Conservation (phyloP, 306 rosid species). For the Ziziphus jujuba region DNA sequence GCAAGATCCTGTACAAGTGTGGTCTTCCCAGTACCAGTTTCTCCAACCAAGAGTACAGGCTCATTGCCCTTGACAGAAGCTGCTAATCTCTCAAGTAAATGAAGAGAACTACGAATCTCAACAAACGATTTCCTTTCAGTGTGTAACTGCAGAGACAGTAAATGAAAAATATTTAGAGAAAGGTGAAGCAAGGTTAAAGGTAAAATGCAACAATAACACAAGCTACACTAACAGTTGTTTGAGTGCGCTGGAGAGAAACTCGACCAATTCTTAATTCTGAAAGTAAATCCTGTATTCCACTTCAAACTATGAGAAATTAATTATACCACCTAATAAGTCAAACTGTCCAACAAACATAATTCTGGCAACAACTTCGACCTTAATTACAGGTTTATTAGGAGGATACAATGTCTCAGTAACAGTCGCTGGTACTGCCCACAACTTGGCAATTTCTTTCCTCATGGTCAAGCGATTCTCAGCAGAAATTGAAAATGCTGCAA, state of each 20-base stretch:
- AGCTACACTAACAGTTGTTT: conserved; percentile 53
- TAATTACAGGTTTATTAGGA: conserved; percentile 64
- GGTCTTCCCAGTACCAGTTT: conserved; percentile 98
- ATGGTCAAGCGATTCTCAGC: conserved; percentile 55
- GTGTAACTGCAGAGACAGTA: conserved; percentile 51
- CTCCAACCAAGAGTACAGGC: conserved; percentile 95
- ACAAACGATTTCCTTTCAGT: conserved; percentile 54
- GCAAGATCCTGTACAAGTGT: conserved; percentile 94
- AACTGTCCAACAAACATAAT: not conserved
- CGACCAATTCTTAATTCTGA: conserved; percentile 70
- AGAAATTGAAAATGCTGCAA: conserved; percentile 73
- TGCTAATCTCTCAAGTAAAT: conserved; percentile 77
- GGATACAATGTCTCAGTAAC: conserved; percentile 62
- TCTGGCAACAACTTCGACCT: conserved; percentile 45
- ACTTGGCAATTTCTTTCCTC: conserved; percentile 66
- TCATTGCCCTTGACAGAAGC: conserved; percentile 81
- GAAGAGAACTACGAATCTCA: conserved; percentile 72
- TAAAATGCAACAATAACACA: conserved; percentile 5
- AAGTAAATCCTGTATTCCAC: conserved; percentile 58
- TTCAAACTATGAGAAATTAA: conserved; percentile 35
- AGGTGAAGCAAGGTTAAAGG: conserved; percentile 6
- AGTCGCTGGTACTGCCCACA: conserved; percentile 63
- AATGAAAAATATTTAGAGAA: conserved; percentile 22
- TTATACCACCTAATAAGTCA: conserved; percentile 12
- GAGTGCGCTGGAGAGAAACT: conserved; percentile 46